Evolutionary conservation across 2,329 filamentous ascomycete species (phyloP), one percentile per base, ranked within the genome.

Genomic region (Eutypella sp.): DNA sequence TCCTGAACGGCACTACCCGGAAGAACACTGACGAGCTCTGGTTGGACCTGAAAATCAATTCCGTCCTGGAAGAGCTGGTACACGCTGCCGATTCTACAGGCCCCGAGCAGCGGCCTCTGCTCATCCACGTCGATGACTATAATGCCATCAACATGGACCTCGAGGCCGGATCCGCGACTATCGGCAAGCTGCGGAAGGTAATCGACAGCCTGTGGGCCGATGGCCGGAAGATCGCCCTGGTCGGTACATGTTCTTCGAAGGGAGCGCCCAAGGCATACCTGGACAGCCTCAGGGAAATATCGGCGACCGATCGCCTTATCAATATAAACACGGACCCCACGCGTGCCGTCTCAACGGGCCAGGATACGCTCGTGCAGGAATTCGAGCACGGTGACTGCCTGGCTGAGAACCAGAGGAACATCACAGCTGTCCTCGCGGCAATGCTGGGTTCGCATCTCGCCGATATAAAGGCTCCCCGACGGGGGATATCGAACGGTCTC

Each of bases 41-140:
- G 78, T 79, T 81, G 40, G 78, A 78, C 27, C 66, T 84, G 31
- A 85, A 85, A 61, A 68, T 82, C 47, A 74, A 74, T 43, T 71
- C 76, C 25, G 71, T 77, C 6, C 55, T 86, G 36, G 78, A 82
- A 40, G 70, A 75, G 40, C 65, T 86, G n/a, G 65, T 83, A 22
- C 65, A 68, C 38, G 70, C 74, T 2, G 70, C 73, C 4, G 67
- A 75, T 22, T 52, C 63, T 18, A 54, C 63, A 5, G 49, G 53
- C 23, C 40, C 53, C 6, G 57, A 61, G 55, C 60, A 57, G 60
- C 73, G 63, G 19, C 74, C 74, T 20, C 74, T 90, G 7, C 83
- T 97, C 47, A 73, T 95, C 33, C 89, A 89, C 56, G 70, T 96
- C 11, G 81, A 87, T 60, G 89, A 97, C 62, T 87, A 89, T 58